Evolutionary conservation across 2,329 filamentous ascomycete genomes (phyloP).

Genomic region (Fusarium zealandicum): DNA sequence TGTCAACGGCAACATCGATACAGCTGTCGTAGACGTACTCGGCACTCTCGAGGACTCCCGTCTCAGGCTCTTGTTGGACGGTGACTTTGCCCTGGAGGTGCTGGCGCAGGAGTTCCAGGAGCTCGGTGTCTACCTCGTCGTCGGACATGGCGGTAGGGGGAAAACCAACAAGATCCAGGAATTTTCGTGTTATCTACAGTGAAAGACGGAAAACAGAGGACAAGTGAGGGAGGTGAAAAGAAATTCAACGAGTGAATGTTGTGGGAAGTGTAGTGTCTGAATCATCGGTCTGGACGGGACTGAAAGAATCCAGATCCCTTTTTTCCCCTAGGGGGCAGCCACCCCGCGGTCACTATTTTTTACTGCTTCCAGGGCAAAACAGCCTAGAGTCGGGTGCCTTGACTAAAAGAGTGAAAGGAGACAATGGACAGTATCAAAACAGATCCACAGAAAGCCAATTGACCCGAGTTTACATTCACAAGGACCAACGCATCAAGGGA

Average conservation of each 20-base stretch:
- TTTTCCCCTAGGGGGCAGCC: conserved; percentile 13
- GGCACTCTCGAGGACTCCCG: conserved; percentile 81
- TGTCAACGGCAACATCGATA: conserved; percentile 90
- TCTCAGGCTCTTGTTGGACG: conserved; percentile 70
- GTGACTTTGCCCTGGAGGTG: conserved; percentile 70
- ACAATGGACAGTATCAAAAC: not conserved
- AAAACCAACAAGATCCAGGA: not conserved
- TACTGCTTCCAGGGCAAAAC: not conserved
- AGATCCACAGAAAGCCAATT: conserved; percentile 4
- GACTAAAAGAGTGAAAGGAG: conserved; percentile 12
- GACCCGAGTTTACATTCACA: not conserved
- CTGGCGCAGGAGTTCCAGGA: conserved; percentile 84
- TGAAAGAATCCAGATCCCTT: conserved; percentile 27
- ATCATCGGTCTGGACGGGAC: conserved; percentile 26
- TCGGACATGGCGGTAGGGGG: conserved; percentile 72
- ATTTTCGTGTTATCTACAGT: not conserved
- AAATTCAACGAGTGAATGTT: conserved; percentile 22
- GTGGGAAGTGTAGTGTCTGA: conserved; percentile 23
- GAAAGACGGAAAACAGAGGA: not conserved
- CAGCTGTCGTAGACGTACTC: conserved; percentile 91
- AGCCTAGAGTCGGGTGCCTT: conserved; percentile 1
- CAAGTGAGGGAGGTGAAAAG: conserved; percentile 1
- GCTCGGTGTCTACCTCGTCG: conserved; percentile 87
- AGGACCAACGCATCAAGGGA: not conserved
- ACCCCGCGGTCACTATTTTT: conserved; percentile 15